Evolutionary conservation across 1,139 yeast genomes (phyloP).

Genomic region (Kluyveromyces sp.): DNA sequence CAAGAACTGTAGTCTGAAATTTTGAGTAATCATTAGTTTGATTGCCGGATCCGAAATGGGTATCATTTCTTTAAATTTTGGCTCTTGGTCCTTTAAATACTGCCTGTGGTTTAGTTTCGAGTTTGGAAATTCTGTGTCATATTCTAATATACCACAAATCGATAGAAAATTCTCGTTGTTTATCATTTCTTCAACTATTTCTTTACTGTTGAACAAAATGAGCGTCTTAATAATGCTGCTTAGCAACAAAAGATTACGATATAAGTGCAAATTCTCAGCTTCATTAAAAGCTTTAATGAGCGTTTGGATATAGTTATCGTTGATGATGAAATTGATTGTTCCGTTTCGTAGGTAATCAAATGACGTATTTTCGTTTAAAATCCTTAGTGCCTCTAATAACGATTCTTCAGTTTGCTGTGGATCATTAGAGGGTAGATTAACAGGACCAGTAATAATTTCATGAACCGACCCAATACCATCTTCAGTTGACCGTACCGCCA

Average conservation of each 20-base stretch:
- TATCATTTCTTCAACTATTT: slow-evolving; percentile 58
- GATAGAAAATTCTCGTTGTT: slow-evolving; percentile 56
- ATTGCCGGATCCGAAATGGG: slow-evolving; percentile 49
- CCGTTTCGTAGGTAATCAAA: slow-evolving; percentile 49
- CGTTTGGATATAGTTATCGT: slow-evolving; percentile 44
- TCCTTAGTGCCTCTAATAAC: slow-evolving; percentile 43
- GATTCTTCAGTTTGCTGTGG: slow-evolving; percentile 41
- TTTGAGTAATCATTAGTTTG: slow-evolving; percentile 54
- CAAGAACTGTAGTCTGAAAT: slow-evolving; percentile 69
- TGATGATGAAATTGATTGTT: slow-evolving; percentile 44
- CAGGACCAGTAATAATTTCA: slow-evolving; percentile 76
- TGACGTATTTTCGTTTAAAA: slow-evolving; percentile 49
- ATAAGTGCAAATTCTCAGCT: slow-evolving; percentile 46
- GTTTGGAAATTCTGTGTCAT: slow-evolving; percentile 78
- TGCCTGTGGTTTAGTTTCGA: slow-evolving; percentile 74
- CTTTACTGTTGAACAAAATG: slow-evolving; percentile 62
- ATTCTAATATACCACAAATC: slow-evolving; percentile 77
- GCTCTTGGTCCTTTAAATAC: slow-evolving; percentile 44
- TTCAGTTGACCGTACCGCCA: slow-evolving; percentile 56
- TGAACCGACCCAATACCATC: slow-evolving; percentile 39
- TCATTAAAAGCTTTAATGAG: slow-evolving; percentile 46
- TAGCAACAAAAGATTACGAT: slow-evolving; percentile 51
- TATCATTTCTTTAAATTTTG: slow-evolving; percentile 63
- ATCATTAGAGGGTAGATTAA: slow-evolving; percentile 50
- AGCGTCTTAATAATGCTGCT: slow-evolving; percentile 68